Conservation (phyloP, 371 early-diverging fungal species). For the Entomophthora muscae region DNA sequence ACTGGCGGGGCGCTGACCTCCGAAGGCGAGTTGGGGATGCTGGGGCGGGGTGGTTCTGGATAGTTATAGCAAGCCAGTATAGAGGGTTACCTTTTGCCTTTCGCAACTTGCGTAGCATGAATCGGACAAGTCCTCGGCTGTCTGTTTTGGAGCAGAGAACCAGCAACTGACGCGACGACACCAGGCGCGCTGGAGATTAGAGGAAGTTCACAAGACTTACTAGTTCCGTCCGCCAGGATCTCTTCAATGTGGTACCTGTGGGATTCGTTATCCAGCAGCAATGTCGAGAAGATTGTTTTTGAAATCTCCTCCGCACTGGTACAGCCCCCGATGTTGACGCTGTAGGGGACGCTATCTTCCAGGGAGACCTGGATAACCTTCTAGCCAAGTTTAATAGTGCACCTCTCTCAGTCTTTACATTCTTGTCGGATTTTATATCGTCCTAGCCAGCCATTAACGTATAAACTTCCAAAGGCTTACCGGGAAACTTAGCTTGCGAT, state of each 20-base stretch:
- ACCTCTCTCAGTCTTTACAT: not conserved
- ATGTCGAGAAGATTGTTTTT: not conserved
- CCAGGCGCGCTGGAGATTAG: not conserved
- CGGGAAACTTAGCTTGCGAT: not conserved
- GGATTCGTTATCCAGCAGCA: not conserved
- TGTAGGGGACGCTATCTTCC: not conserved
- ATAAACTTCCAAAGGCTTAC: not conserved
- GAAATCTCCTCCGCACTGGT: constrained; percentile 1
- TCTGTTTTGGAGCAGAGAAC: constrained; percentile 6
- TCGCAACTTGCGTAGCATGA: not conserved
- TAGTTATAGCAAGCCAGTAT: not conserved
- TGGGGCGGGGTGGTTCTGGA: not conserved
- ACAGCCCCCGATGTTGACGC: constrained; percentile 7
- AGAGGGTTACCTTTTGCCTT: not conserved
- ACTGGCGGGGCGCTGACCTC: not conserved
- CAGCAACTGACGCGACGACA: constrained; percentile 1
- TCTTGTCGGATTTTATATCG: constrained; percentile 4
- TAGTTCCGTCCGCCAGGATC: not conserved
- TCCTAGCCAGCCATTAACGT: not conserved
- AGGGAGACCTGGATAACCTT: constrained; percentile 1
- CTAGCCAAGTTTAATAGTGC: not conserved
- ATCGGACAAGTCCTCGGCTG: not conserved
- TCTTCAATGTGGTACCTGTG: constrained; percentile 5
- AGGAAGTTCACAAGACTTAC: not conserved
- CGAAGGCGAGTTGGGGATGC: not conserved